Evolutionary conservation across 352 stramenopile genomes (phyloP).

Genomic region (Globisporangium polare): DNA sequence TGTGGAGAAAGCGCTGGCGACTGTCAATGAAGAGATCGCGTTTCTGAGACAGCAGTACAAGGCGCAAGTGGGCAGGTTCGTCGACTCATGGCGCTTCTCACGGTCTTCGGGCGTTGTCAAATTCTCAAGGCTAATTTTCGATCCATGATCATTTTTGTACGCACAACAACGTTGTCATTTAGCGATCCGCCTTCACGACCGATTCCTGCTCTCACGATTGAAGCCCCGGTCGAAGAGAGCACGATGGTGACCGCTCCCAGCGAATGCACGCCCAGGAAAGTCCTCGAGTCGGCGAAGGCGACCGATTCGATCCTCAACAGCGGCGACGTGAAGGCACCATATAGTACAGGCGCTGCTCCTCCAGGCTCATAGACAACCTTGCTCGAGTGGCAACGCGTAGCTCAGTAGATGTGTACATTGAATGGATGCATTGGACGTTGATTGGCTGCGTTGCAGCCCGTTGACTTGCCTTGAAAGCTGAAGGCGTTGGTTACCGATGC

Average conservation of each 20-base stretch:
- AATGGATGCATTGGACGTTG: not conserved
- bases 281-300: conserved; percentile 41
- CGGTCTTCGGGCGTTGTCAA: not conserved
- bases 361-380: not conserved
- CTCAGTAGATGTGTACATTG: not conserved
- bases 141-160: not conserved
- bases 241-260: conserved; percentile 13
- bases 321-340: conserved; percentile 8
- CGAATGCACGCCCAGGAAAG: conserved; percentile 50
- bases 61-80: conserved; percentile 43
- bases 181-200: conserved; percentile 37
- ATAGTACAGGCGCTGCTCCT: not conserved
- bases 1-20: conserved; percentile 41
- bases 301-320: conserved; percentile 46
- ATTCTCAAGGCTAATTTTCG: not conserved
- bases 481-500: no score
- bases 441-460: no score
- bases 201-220: not conserved
- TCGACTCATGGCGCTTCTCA: not conserved
- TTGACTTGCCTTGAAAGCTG: no score
- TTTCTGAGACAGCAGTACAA: conserved; percentile 56
- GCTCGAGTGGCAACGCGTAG: not conserved
- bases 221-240: conserved; percentile 1
- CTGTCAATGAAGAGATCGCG: conserved; percentile 34
- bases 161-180: not conserved